These are phyloP conservation scores for Nissolia schottii DNA, from an alignment of 306 rosid species.

Conservation along the genomic window DNA sequence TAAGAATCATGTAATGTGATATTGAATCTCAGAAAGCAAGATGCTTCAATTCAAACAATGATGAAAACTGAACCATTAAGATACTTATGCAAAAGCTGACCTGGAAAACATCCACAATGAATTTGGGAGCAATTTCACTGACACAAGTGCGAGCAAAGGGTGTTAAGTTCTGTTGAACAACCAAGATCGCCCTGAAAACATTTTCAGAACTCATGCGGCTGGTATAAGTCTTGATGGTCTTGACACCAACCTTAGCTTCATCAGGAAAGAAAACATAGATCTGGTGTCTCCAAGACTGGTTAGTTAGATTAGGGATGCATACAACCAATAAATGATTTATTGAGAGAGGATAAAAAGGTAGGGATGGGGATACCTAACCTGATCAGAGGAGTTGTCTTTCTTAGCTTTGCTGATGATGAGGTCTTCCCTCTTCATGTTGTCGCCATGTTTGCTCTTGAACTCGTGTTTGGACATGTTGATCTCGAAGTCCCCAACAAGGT, in stretches of 20 bases:
- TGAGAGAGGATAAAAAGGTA: not conserved
- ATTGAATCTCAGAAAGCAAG: not conserved
- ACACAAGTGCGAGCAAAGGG: conserved; percentile 42
- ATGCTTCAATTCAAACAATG: not conserved
- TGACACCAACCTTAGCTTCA: conserved; percentile 55
- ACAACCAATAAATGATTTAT: not conserved
- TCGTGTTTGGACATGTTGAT: conserved; percentile 46
- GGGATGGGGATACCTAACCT: conserved; percentile 20
- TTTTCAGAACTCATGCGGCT: conserved; percentile 68
- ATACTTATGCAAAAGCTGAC: not conserved
- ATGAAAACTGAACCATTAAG: not conserved
- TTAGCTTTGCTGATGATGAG: conserved; percentile 46
- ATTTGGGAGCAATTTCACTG: conserved; percentile 43
- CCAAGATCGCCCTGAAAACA: conserved; percentile 60
- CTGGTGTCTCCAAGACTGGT: conserved; percentile 20
- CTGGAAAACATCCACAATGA: conserved; percentile 79
- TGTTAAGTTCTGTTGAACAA: conserved; percentile 56
- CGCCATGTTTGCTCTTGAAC: conserved; percentile 34
- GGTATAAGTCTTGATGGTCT: conserved; percentile 47
- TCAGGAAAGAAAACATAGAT: conserved; percentile 77
- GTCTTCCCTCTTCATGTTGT: conserved; percentile 60
- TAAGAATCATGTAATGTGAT: not conserved
- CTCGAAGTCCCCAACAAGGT: conserved; percentile 47
- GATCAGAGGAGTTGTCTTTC: conserved; percentile 38
- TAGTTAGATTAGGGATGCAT: not conserved